Base-by-base conservation (phyloP, 257 asterid genomes). In the Pogostemon cablin region DNA sequence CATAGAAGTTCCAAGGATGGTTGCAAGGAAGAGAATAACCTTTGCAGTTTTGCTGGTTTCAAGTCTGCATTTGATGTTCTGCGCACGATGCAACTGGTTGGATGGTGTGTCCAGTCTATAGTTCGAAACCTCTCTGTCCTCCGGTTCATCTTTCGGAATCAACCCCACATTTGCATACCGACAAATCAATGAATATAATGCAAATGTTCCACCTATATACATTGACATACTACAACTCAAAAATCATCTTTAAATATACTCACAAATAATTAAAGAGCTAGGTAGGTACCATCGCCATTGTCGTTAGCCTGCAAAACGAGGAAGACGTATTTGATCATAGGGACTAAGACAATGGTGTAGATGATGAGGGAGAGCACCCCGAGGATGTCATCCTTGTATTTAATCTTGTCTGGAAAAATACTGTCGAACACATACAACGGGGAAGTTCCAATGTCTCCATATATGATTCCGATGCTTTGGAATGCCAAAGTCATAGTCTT, bases 401-500 rank as follows among this genome's bases (percentile, higher is more conserved):
- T 62, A 2, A 11, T 82, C 2, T 73, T 81, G 3, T 82, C 65
- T 0, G 86, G 6, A 49, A 88, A 91, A 4, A 84, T 58, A 68
- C 90, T 87, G 9, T 87, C 54, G 47, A 44, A 91, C 32, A 91
- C 97, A 62, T 91, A 91, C 47, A 91, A 71, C 5, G 96, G 97
- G 10, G 97, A 91, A 1, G 97, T 88, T 55, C 97, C 97, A 5
- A 88, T 87, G 73, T 91, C 96, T 17, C 97, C 97, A n/a, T 91
- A 88, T 55, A 91, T 84, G 0, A 91, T 82, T 32, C 97, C 97
- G 0, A 91, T 62, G 74, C 95, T 77, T 48, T 91, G 97, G 72
- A 88, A 91, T 32, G 95, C 96, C 68, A 91, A 78, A 60, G 73
- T 84, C 79, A 88, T 2, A 0, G 89, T 85, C 49, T 77, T 78